phyloP scores from a whole-genome alignment of 805 yeast genomes.

The Saccharomycopsis selenospora region DNA sequence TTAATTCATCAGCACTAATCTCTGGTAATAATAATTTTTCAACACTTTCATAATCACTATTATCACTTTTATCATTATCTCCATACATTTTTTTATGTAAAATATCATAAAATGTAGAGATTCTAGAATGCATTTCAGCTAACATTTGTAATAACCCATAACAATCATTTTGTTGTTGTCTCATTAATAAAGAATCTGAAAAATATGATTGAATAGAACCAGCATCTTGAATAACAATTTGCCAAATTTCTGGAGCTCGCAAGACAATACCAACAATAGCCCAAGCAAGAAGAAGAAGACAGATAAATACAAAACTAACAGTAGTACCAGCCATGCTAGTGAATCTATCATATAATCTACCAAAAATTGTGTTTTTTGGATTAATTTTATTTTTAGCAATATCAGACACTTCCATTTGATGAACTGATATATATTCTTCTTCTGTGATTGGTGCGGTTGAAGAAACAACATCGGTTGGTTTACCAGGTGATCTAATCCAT shows the following conservation, averaged over 20 bases:
- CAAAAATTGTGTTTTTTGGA: not conserved
- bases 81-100: conserved; percentile 9
- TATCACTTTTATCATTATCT: not conserved
- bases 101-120: conserved; percentile 23
- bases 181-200: conserved; percentile 36
- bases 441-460: not conserved
- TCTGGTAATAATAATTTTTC: not conserved
- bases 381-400: not conserved
- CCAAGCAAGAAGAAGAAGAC: conserved; percentile 27
- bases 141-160: conserved; percentile 25
- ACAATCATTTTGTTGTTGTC: conserved; percentile 31
- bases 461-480: not conserved
- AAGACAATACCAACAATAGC: conserved; percentile 26
- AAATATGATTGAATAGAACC: conserved; percentile 34
- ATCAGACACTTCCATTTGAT: not conserved
- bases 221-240: conserved; percentile 37
- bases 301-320: conserved; percentile 26
- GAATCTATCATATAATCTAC: conserved; percentile 26
- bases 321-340: conserved; percentile 27
- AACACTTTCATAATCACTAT: not conserved
- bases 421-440: not conserved
- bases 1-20: not conserved
- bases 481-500: not conserved
- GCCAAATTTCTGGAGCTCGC: conserved; percentile 32
- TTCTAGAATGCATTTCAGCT: conserved; percentile 29